These are phyloP conservation scores for Xylaria sp. DNA, from an alignment of 2,329 filamentous ascomycete genomes.

Conservation along the genomic window DNA sequence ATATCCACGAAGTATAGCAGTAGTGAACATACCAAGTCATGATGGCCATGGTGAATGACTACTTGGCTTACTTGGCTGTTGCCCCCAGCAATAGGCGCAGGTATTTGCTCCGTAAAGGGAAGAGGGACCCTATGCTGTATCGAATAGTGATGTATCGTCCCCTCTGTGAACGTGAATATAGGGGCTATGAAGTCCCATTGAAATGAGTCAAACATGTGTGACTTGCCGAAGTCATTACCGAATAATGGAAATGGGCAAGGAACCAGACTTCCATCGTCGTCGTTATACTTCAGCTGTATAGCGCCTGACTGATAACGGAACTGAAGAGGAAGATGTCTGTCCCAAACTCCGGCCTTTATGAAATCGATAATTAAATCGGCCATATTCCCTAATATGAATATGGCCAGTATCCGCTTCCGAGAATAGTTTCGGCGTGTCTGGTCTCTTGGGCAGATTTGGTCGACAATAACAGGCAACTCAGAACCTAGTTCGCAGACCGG, in stretches of 20 bases:
- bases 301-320: neutral
- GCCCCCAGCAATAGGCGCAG: neutral
- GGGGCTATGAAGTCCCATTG: constrained; percentile 11
- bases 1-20: neutral
- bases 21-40: constrained; percentile 2
- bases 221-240: neutral
- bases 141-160: neutral
- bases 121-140: neutral
- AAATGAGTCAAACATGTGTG: neutral
- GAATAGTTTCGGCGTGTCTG: neutral
- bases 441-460: neutral
- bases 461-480: neutral
- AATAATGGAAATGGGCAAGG: neutral
- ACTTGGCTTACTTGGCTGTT: constrained; percentile 2
- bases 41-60: constrained; percentile 13
- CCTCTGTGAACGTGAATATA: neutral
- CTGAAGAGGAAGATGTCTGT: constrained; percentile 12
- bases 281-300: neutral
- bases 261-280: neutral
- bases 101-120: constrained; percentile 3
- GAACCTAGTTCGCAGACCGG: neutral
- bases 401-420: constrained; percentile 2
- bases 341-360: neutral
- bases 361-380: constrained; percentile 7
- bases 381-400: neutral